Conservation (phyloP, 2,329 filamentous ascomycete genomes). For the Botrytis fabae region DNA sequence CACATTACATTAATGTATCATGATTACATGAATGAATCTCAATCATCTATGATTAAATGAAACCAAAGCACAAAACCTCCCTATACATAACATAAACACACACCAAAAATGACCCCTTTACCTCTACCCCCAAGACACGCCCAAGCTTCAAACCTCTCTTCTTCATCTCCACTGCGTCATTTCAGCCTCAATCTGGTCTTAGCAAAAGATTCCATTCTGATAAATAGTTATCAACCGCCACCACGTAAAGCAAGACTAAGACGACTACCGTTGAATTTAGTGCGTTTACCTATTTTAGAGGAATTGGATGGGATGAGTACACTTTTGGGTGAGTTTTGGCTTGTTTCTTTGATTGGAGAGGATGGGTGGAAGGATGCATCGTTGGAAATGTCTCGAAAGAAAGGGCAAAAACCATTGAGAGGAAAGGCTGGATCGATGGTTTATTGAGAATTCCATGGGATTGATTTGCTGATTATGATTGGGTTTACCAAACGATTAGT, state of each 20-base stretch:
- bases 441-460: neutral
- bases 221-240: constrained; percentile 4
- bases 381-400: neutral
- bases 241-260: neutral
- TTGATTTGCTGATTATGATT: constrained; percentile 13
- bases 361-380: neutral
- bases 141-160: neutral
- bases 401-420: neutral
- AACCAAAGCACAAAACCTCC: neutral
- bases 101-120: neutral
- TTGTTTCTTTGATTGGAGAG: neutral
- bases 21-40: neutral
- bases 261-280: neutral
- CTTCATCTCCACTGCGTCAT: neutral
- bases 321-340: constrained; percentile 15
- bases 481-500: constrained; percentile 11
- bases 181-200: constrained; percentile 4
- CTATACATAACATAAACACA: neutral
- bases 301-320: constrained; percentile 16
- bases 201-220: neutral
- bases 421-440: neutral
- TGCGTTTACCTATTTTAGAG: neutral
- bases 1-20: neutral
- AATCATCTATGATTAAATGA: neutral
- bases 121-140: neutral